Conservation (phyloP, 225 moss, liverwort and hornwort species). For the Antitrichia curtipendula region DNA sequence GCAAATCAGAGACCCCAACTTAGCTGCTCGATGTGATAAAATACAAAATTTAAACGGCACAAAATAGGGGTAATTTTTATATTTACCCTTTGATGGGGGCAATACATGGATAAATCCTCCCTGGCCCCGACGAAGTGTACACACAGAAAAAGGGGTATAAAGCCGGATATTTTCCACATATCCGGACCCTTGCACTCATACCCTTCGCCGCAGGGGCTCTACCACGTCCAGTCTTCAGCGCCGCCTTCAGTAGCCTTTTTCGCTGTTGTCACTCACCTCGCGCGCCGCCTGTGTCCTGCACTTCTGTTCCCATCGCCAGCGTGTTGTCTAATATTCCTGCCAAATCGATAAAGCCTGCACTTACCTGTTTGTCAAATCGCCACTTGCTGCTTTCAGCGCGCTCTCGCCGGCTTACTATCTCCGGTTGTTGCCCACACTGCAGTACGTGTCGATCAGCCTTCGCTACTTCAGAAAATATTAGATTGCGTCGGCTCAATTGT, state of each 20-base stretch:
- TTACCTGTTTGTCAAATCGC: not conserved
- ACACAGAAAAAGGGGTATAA: not conserved
- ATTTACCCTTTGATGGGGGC: no score
- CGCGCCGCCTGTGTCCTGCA: not conserved
- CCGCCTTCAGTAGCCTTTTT: not conserved
- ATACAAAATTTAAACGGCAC: no score
- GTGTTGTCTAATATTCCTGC: not conserved
- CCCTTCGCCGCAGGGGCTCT: not conserved
- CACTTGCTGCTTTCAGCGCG: not conserved
- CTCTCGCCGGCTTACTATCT: not conserved
- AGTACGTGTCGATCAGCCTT: not conserved
- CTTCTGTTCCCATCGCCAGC: not conserved
- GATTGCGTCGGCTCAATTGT: not conserved
- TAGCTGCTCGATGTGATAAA: no score
- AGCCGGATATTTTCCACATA: not conserved
- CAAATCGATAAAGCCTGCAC: not conserved
- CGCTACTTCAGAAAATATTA: not conserved
- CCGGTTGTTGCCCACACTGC: not conserved
- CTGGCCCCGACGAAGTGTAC: not conserved
- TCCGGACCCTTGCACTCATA: not conserved
- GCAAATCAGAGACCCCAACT: no score
- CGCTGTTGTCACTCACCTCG: not conserved
- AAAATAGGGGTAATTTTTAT: no score
- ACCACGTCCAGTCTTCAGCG: not conserved
- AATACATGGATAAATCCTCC: no score